Conservation (phyloP, 2,329 filamentous ascomycete species). For the Colletotrichum liaoningense region DNA sequence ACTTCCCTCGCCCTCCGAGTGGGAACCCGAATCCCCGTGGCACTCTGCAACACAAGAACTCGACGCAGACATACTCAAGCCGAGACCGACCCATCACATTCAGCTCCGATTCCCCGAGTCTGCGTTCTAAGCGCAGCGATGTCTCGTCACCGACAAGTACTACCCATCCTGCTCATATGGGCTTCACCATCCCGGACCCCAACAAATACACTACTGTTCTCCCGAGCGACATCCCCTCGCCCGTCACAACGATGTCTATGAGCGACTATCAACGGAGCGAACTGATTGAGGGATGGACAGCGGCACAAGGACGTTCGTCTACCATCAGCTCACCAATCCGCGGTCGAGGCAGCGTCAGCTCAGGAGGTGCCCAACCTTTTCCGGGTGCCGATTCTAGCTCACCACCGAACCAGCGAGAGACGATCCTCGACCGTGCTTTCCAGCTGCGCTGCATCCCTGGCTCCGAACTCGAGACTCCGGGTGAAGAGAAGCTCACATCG, state of each 20-base stretch:
- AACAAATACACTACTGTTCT: slow-evolving; percentile 62
- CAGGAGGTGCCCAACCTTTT: slow-evolving; percentile 52
- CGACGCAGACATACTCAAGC: slow-evolving; percentile 59
- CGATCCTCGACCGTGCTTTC: slow-evolving; percentile 75
- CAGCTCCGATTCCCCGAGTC: slow-evolving; percentile 68
- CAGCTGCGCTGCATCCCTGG: slow-evolving; percentile 73
- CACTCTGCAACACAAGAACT: slow-evolving; percentile 59
- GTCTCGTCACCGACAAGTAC: slow-evolving; percentile 68
- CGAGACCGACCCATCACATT: slow-evolving; percentile 63
- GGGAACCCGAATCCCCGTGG: slow-evolving; percentile 51
- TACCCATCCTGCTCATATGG: slow-evolving; percentile 54
- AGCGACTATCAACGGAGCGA: slow-evolving; percentile 66
- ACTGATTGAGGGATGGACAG: slow-evolving; percentile 71
- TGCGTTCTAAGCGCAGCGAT: slow-evolving; percentile 72
- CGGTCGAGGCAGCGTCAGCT: slow-evolving; percentile 66
- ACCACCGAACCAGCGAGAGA: slow-evolving; percentile 68
- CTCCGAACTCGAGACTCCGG: slow-evolving; percentile 63
- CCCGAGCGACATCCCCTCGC: slow-evolving; percentile 65
- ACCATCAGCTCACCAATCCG: slow-evolving; percentile 67
- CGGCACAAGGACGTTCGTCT: slow-evolving; percentile 69
- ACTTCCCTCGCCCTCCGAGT: slow-evolving; percentile 57
- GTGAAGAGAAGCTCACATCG: slow-evolving; percentile 73
- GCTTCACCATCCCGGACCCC: slow-evolving; percentile 53
- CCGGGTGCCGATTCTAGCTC: slow-evolving; percentile 58
- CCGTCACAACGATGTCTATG: slow-evolving; percentile 57